Percentiles rank a stretch among this genome's conserved stretches.
These are phyloP conservation scores for Annulohypoxylon maeteangense DNA, from an alignment of 495 filamentous ascomycete species.

Conservation along the genomic window DNA sequence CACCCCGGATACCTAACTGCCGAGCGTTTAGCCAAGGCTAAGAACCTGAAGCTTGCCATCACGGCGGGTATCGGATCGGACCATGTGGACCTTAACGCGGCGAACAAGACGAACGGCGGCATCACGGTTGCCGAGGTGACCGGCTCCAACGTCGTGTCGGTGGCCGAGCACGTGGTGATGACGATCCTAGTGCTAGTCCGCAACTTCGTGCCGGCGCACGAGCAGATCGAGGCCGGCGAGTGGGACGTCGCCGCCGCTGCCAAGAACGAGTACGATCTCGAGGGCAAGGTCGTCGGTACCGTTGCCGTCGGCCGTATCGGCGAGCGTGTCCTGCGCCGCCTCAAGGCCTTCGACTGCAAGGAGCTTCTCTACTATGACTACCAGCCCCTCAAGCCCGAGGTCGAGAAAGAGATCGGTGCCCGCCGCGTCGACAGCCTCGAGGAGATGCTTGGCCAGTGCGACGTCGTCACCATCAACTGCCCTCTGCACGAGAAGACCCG, in stretches of 20 bases:
- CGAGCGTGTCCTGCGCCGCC: constrained; percentile 93
- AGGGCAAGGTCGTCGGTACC: constrained; percentile 97
- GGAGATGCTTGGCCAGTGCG: constrained; percentile 95
- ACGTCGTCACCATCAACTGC: constrained; percentile 99
- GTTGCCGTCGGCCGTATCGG: constrained; percentile 98
- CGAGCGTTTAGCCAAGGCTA: constrained; percentile 95
- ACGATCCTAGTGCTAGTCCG: constrained; percentile 95
- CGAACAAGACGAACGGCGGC: constrained; percentile 98
- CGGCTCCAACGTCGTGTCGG: constrained; percentile 90
- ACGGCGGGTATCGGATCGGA: constrained; percentile 98
- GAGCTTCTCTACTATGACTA: constrained; percentile 99
- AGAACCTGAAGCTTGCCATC: constrained; percentile 97
- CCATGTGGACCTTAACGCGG: constrained; percentile 95
- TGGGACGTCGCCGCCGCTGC: constrained; percentile 97
- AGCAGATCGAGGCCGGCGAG: constrained; percentile 86
- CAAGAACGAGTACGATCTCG: constrained; percentile 97
- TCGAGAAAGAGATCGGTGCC: constrained; percentile 96
- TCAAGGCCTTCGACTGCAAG: constrained; percentile 99
- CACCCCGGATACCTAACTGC: constrained; percentile 98
- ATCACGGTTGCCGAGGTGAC: constrained; percentile 98
- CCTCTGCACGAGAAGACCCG: constrained; percentile 97
- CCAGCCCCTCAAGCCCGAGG: constrained; percentile 86
- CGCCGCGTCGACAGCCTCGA: constrained; percentile 86
- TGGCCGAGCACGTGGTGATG: constrained; percentile 97
- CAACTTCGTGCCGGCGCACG: constrained; percentile 98